Evolutionary conservation across 225 moss, liverwort and hornwort species (phyloP), one percentile per base, ranked within the genome.

Genomic region (Thuidium tamariscinum): DNA sequence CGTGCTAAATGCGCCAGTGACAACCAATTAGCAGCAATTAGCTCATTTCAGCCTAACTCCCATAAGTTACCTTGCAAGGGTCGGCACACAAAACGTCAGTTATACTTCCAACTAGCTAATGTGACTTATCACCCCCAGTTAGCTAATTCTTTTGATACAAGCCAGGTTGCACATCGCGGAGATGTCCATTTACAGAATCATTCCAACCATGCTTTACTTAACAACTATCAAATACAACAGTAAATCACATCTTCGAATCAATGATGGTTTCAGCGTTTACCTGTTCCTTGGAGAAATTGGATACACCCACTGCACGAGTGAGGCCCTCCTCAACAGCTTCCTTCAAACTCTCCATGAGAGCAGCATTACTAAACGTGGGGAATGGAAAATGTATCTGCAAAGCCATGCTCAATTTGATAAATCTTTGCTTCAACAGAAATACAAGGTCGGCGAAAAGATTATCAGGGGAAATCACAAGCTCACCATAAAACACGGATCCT

Each of bases 361-460:
- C 95, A 63, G 93, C 87, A 87, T 94, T 96, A 88, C 95, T 95
- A 88, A 96, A 95, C 51, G 87, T 85, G 42, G 96, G 96, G 59
- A 98, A 98, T 57, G 96, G 96, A 44, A 98, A 98, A 89, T 98
- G 98, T 83, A 98, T 98, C 98, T 98, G 93, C 81, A 74, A 74
- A 77, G 51, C 11, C 74, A 83, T 52, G 48, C 49, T 34, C 62
- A 67, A 83, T 39, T 42, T 39, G 34, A 79, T 57, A 16, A 80
- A 62, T 54, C 41, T 52, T 66, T 60, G 52, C 74, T 87, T 78
- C 67, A 18, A 39, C 32, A 49, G 42, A 62, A 86, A 22, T 37
- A 36, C 27, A 72, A 71, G 80, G 36, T 39, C 17, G 18, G 70
- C 9, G 23, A 41, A 82, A 81, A 26, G 7, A 22, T 30, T 30